Conservation (phyloP, 192 early-diverging fungal genomes). For the Lunasporangiospora selenospora region DNA sequence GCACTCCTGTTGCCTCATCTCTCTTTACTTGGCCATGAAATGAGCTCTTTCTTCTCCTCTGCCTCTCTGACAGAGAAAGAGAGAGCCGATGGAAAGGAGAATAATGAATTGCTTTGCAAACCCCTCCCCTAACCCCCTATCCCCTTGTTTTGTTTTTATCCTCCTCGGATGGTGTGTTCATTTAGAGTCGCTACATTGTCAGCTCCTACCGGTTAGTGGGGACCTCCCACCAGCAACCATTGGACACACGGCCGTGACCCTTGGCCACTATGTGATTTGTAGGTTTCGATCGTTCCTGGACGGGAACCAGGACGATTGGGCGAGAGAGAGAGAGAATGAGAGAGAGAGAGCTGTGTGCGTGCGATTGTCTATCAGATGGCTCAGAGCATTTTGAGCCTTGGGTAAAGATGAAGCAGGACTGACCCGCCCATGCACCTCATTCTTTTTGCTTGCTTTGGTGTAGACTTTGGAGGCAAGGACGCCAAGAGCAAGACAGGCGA, state of each 20-base stretch:
- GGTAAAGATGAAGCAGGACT: background rate
- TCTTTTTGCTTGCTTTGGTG: background rate
- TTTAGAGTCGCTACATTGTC: slow-evolving; percentile 46
- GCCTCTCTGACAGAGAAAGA: background rate
- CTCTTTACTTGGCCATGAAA: too few relatives aligned
- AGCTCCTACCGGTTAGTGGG: slow-evolving; percentile 42
- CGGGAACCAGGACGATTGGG: too few relatives aligned
- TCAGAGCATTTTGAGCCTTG: too few relatives aligned
- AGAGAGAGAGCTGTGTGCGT: too few relatives aligned
- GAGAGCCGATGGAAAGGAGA: background rate
- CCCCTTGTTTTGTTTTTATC: background rate
- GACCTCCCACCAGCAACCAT: slow-evolving; percentile 48
- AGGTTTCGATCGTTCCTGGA: slow-evolving; percentile 14
- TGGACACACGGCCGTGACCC: slow-evolving; percentile 50
- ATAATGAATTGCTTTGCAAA: background rate
- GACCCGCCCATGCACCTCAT: background rate
- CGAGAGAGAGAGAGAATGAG: too few relatives aligned
- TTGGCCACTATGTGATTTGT: slow-evolving; percentile 55
- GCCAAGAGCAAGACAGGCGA: slow-evolving; percentile 28
- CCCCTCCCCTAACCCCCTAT: background rate
- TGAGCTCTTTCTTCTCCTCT: background rate
- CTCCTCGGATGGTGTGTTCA: too few relatives aligned
- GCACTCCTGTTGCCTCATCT: too few relatives aligned
- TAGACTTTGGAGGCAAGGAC: slow-evolving; percentile 48
- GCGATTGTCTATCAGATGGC: too few relatives aligned